A percentile compares a stretch with the other conserved stretches of the same genome.
phyloP scores from a whole-genome alignment of 129 eudicot genomes.

The Chrysanthemum makinoi region DNA sequence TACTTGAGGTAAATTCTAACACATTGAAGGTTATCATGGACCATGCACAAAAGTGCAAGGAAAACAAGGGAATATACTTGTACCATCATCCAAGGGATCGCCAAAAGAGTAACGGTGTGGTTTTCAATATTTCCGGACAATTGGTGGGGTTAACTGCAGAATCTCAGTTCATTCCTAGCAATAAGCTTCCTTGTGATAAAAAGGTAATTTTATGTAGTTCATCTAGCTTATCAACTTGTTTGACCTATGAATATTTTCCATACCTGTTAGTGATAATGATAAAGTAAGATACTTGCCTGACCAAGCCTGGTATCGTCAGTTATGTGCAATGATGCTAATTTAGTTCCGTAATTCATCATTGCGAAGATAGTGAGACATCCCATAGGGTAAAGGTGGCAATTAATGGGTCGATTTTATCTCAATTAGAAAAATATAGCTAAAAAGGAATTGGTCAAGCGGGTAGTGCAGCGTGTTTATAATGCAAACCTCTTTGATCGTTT shows the following conservation, averaged over 20 bases:
- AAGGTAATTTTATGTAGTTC: constrained; percentile 22
- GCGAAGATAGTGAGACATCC: too few relatives aligned
- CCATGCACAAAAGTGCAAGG: constrained; percentile 31
- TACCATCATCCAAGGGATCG: constrained; percentile 17
- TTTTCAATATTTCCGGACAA: constrained; percentile 22
- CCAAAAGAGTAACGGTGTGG: constrained; percentile 28
- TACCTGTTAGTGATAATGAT: neutral
- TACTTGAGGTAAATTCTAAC: constrained; percentile 16
- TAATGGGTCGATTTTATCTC: too few relatives aligned
- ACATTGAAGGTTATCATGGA: constrained; percentile 20
- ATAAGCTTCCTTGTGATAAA: constrained; percentile 25
- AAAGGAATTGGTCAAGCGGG: too few relatives aligned
- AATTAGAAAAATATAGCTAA: too few relatives aligned
- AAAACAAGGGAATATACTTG: constrained; percentile 28
- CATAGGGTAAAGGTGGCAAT: too few relatives aligned
- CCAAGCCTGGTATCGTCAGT: neutral
- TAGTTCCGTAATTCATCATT: too few relatives aligned
- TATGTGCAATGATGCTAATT: too few relatives aligned
- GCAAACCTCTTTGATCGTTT: too few relatives aligned
- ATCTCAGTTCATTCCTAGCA: constrained; percentile 14
- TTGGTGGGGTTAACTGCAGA: constrained; percentile 26
- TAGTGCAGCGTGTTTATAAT: too few relatives aligned
- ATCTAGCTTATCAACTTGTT: neutral
- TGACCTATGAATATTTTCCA: neutral
- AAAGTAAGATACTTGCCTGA: neutral